Evolutionary conservation across 2,329 filamentous ascomycete genomes (phyloP).

Genomic region (Lecanicillium sp.): DNA sequence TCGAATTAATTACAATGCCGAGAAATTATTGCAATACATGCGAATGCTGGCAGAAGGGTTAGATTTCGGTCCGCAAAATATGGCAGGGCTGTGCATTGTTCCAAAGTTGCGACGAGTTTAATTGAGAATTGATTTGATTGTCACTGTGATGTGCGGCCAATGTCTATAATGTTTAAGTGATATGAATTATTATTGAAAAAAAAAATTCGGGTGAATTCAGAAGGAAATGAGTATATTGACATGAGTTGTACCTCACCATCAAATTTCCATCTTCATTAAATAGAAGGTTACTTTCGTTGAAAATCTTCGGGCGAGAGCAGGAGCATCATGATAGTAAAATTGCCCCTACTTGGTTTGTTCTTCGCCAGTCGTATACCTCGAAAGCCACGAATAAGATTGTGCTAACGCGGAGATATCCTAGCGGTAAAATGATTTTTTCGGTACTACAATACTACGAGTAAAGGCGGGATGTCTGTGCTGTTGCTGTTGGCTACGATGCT

Average conservation of each 20-base stretch:
- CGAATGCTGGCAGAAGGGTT: too few relatives aligned
- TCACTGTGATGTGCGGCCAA: too few relatives aligned
- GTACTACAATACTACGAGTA: background rate
- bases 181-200: too few relatives aligned
- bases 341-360: constrained; percentile 48
- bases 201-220: too few relatives aligned
- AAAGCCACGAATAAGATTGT: constrained; percentile 59
- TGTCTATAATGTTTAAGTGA: too few relatives aligned
- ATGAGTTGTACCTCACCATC: constrained; percentile 68
- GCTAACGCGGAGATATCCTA: constrained; percentile 84
- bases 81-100: background rate
- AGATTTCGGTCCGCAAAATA: background rate
- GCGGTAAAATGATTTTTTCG: constrained; percentile 37
- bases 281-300: constrained; percentile 48
- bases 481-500: too few relatives aligned
- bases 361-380: constrained; percentile 94
- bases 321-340: constrained; percentile 39
- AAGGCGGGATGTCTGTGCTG: background rate
- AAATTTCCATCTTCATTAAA: constrained; percentile 67
- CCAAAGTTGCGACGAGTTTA: too few relatives aligned
- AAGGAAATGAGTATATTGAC: too few relatives aligned
- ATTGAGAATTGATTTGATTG: too few relatives aligned
- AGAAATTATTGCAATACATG: too few relatives aligned
- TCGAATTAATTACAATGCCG: too few relatives aligned
- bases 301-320: constrained; percentile 75